These are phyloP conservation scores for Talaromyces liani DNA, from an alignment of 495 filamentous ascomycete genomes.

Conservation along the genomic window DNA sequence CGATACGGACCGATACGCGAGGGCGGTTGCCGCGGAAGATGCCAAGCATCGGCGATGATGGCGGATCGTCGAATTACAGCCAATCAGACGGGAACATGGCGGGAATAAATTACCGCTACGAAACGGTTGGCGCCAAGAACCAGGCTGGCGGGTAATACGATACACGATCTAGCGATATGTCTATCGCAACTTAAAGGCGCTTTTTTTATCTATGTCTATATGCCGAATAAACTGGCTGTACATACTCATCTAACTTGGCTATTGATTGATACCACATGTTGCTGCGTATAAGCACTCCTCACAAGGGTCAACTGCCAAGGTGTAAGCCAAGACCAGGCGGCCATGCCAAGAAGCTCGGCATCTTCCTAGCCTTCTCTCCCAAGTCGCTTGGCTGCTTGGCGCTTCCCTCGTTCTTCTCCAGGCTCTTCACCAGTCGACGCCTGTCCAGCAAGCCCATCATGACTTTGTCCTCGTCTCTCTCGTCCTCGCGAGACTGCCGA, in stretches of 20 bases:
- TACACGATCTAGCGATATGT: background rate
- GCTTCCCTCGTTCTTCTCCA: background rate
- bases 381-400: conserved; percentile 7
- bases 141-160: background rate
- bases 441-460: background rate
- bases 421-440: background rate
- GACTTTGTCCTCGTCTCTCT: background rate
- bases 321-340: background rate
- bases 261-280: too few species aligned
- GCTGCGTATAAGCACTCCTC: too few species aligned
- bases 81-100: background rate
- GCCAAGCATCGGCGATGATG: background rate
- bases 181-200: background rate
- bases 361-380: background rate
- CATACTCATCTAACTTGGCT: too few species aligned
- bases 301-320: too few species aligned
- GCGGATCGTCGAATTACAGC: background rate
- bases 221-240: background rate
- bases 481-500: conserved; percentile 3
- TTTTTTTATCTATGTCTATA: background rate
- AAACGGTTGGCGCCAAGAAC: background rate
- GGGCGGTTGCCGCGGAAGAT: background rate
- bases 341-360: conserved; percentile 3
- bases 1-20: background rate
- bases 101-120: background rate